Base-by-base conservation (phyloP, 2,329 filamentous ascomycete species). In the Botrytis elliptica region DNA sequence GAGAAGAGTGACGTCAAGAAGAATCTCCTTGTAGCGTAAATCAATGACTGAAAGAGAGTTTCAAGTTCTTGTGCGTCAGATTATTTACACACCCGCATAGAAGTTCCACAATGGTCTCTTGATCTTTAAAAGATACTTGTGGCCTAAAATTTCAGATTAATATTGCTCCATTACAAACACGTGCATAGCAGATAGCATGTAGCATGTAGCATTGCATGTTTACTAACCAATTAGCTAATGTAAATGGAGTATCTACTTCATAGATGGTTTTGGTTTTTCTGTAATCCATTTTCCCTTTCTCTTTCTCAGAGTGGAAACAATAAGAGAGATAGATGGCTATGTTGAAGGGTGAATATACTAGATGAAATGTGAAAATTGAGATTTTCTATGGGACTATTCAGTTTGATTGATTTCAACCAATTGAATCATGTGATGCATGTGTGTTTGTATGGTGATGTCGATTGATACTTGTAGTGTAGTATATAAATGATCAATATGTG, bases 201-300 rank as follows among this genome's bases (percentile, higher is more conserved):
- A 36, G n/a, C 29, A 46, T 20, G 8, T 46, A 10, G 46, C 16
- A 62, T 46, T 63, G 44, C 70, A 44, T 3, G 25, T 38, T 33
- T 16, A 55, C 83, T 60, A 81, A 92, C 91, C 90, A 92, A 80
- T 86, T 81, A 18, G 86, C 84, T 9, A 84, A 82, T 2, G 90
- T 89, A 79, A 88, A 93, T 0, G 91, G 90, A 4, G 88, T 89
- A 66, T 92, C 89, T 38, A 92, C 85, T 77, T 90, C 90, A 79
- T 91, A 89, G 29, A 91, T 83, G 14, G 88, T 84, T 79, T 87
- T 91, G 75, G 80, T 67, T 72, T 88, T 91, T 22, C 67, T 68
- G 63, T 86, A 85, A 63, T 87, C 85, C 85, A 87, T 87, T 16
- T 22, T 18, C 10, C 25, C 49, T 18, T 18, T 66, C n/a, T n/a